Evolutionary conservation across 768 basidiomycete species (phyloP), one percentile per base, ranked within the genome.

Genomic region (Thelephora aurantiotincta): DNA sequence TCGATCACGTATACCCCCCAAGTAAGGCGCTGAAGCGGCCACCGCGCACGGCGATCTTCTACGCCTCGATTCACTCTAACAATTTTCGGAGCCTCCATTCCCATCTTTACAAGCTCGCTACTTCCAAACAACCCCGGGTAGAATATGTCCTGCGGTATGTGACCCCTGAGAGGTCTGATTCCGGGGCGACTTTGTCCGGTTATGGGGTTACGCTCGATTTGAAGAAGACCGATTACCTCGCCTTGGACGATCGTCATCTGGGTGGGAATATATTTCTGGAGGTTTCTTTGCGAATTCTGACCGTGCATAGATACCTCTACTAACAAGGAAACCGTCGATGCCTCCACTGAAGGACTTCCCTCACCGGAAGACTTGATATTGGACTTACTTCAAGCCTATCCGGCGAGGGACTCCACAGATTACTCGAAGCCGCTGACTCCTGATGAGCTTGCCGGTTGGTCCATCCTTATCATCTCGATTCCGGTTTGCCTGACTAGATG

Each of bases 181-280:
- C 55, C 0, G 56, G 55, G 4, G 73, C 64, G 49, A 70, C 73
- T 56, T 66, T 99, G 6, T 79, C 84, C 2, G 94, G 94, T 4
- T 99, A 90, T 55, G 96, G 96, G 2, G 93, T 93, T 6, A 73
- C 84, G 18, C 67, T 99, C 46, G 90, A 94, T 54, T 64, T 99
- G 55, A 99, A 99, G 70, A 96, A 93, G 67, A 96, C 78, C 72
- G 96, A 99, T 56, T 99, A 98, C 59, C 74, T 97, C 11, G 91
- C 83, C 3, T 66, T 97, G 6, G 96, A 99, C 58, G 96, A 99
- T 60, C 69, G 96, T 41, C 62, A 52, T 14, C 51, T 54, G 48
- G 44, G 60, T 61, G 48, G 36, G 47, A 44, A 30, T 46, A 45
- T 3, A 52, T 44, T 14, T 14, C 9, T 41, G 16, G n/a, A 41